Conservation (phyloP, 108 stramenopile species). For the Thalassiosira profunda region DNA sequence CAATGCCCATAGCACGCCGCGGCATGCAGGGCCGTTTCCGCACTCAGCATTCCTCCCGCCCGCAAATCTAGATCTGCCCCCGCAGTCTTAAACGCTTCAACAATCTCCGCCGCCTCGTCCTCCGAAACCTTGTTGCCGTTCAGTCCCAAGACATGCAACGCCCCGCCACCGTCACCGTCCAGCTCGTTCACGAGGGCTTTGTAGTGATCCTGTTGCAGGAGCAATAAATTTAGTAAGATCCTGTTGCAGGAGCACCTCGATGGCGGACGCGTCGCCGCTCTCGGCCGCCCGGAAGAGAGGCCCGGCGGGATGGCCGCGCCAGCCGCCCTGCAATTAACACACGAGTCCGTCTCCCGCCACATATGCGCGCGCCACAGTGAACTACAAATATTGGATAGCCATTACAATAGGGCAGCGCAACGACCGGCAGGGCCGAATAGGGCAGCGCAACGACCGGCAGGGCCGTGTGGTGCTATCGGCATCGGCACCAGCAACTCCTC, state of each 20-base stretch:
- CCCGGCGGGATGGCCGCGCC: neutral
- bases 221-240: no score
- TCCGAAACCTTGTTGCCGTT: neutral
- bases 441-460: no score
- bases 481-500: no score
- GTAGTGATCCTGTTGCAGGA: neutral
- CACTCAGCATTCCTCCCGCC: neutral
- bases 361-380: no score
- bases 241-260: neutral
- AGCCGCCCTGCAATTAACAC: no score
- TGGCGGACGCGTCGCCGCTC: neutral
- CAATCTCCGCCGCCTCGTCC: neutral
- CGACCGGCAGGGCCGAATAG: no score
- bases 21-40: neutral
- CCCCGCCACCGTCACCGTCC: conserved; percentile 3
- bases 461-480: no score
- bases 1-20: conserved; percentile 1
- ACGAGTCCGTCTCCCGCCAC: no score
- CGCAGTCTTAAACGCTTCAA: neutral
- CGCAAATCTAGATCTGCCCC: conserved; percentile 5
- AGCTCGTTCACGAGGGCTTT: neutral
- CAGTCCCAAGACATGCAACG: neutral
- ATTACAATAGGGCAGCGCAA: no score
- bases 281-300: neutral
- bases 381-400: no score